These are phyloP conservation scores for Colletotrichum spinosum DNA, from an alignment of 2,329 filamentous ascomycete genomes.

Conservation along the genomic window DNA sequence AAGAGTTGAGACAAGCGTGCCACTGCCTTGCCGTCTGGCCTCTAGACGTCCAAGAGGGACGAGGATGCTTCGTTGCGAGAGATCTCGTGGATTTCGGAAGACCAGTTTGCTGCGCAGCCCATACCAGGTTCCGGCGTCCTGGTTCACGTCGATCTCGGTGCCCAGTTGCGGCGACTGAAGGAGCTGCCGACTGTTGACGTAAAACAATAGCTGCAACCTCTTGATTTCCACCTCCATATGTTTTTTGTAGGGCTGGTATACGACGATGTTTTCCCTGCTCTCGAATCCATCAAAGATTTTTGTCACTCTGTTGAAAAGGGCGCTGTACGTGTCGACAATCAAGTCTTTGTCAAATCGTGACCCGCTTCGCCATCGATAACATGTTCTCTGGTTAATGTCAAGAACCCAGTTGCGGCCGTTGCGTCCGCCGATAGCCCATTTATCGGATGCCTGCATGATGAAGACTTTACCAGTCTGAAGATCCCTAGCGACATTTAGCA, in stretches of 20 bases:
- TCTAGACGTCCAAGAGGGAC: slow-evolving; percentile 58
- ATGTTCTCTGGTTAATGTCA: slow-evolving; percentile 41
- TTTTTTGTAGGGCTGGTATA: slow-evolving; percentile 55
- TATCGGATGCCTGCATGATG: slow-evolving; percentile 42
- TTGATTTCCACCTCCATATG: slow-evolving; percentile 60
- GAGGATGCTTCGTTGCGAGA: slow-evolving; percentile 61
- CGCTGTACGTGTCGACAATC: slow-evolving; percentile 63
- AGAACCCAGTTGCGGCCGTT: slow-evolving; percentile 50
- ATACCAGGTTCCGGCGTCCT: slow-evolving; percentile 70
- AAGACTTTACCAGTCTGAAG: slow-evolving; percentile 42
- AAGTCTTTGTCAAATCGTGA: slow-evolving; percentile 26
- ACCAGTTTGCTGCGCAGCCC: slow-evolving; percentile 71
- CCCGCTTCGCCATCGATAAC: slow-evolving; percentile 22
- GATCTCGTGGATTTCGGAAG: slow-evolving; percentile 57
- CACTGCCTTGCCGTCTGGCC: slow-evolving; percentile 26
- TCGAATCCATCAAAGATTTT: slow-evolving; percentile 65
- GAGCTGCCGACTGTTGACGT: slow-evolving; percentile 54
- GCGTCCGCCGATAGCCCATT: slow-evolving; percentile 26
- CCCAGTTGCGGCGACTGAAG: slow-evolving; percentile 62
- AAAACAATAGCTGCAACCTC: slow-evolving; percentile 65
- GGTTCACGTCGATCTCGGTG: slow-evolving; percentile 64
- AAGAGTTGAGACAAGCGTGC: slow-evolving; percentile 43
- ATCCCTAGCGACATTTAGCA: slow-evolving; percentile 44
- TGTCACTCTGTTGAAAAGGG: slow-evolving; percentile 51
- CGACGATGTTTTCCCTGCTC: slow-evolving; percentile 50